Conservation (phyloP, 768 basidiomycete genomes). For the Leccinum fibrillosum region DNA sequence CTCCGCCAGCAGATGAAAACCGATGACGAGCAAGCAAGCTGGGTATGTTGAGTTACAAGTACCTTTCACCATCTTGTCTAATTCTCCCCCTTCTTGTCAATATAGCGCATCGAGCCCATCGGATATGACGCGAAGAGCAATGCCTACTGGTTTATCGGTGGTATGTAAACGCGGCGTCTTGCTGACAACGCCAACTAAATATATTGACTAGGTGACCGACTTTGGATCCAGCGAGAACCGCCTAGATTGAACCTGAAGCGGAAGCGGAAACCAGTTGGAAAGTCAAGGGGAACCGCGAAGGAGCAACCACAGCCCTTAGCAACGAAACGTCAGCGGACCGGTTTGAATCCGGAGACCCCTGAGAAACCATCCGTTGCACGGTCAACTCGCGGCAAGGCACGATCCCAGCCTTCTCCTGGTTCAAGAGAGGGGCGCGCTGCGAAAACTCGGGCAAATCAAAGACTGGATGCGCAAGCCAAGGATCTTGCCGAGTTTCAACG, state of each 20-base stretch:
- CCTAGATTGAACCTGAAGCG: constrained; percentile 47
- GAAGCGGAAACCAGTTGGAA: constrained; percentile 36
- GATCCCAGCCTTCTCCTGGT: constrained; percentile 22
- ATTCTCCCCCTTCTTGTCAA: neutral
- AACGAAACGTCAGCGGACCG: constrained; percentile 27
- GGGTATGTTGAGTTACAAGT: constrained; percentile 51
- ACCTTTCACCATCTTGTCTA: neutral
- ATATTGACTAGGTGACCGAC: constrained; percentile 58
- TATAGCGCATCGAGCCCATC: constrained; percentile 78
- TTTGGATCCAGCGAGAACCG: constrained; percentile 80
- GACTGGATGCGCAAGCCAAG: constrained; percentile 65
- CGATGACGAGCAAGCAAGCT: constrained; percentile 73
- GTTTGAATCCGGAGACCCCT: neutral
- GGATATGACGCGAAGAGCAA: constrained; percentile 79
- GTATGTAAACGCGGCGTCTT: constrained; percentile 33
- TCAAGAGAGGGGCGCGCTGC: constrained; percentile 57
- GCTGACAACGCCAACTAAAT: neutral
- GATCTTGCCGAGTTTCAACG: constrained; percentile 62
- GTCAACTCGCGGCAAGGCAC: constrained; percentile 15
- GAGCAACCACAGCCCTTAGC: constrained; percentile 12
- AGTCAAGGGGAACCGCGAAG: constrained; percentile 18
- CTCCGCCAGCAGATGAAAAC: constrained; percentile 70
- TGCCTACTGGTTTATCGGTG: constrained; percentile 84
- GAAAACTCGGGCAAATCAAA: constrained; percentile 68
- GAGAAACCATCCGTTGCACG: constrained; percentile 9